These are phyloP conservation scores for Trichoderma sp. DNA, from an alignment of 2,329 filamentous ascomycete species.

Conservation along the genomic window DNA sequence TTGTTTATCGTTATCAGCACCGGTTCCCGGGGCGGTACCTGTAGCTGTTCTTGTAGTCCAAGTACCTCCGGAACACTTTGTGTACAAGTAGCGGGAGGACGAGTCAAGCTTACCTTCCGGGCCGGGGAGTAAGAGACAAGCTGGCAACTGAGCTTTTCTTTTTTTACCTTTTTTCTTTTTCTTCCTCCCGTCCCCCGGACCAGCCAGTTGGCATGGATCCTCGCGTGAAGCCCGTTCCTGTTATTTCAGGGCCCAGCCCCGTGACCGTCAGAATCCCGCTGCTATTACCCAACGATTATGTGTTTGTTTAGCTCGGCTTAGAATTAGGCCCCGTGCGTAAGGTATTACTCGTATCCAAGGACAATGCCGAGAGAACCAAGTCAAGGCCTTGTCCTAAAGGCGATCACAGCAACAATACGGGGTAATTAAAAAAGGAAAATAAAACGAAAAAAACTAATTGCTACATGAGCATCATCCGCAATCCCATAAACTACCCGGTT, in stretches of 20 bases:
- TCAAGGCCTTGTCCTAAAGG: not conserved
- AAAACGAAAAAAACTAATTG: not conserved
- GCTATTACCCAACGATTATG: slow-evolving; percentile 1
- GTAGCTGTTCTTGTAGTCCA: not conserved
- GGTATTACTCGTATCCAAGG: not conserved
- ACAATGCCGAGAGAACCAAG: not conserved
- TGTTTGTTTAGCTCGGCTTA: not conserved
- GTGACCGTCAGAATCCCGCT: not conserved
- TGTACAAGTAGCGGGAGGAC: not conserved
- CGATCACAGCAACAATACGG: not conserved
- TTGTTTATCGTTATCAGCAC: not conserved
- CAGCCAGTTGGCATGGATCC: slow-evolving; percentile 3
- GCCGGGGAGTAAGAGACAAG: not conserved
- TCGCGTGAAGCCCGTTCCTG: not conserved
- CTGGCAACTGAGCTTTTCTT: not conserved
- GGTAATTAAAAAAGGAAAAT: not conserved
- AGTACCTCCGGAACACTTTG: not conserved
- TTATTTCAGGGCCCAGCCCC: slow-evolving; percentile 9
- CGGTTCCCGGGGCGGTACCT: not conserved
- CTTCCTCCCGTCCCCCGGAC: not conserved
- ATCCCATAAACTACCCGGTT: not conserved
- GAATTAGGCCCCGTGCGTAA: not conserved
- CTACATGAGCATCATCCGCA: not conserved
- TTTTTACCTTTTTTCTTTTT: not conserved
- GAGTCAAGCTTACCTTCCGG: slow-evolving; percentile 8